Conservation (phyloP, 1,284 basidiomycete genomes). For the Apiotrichum domesticum region DNA sequence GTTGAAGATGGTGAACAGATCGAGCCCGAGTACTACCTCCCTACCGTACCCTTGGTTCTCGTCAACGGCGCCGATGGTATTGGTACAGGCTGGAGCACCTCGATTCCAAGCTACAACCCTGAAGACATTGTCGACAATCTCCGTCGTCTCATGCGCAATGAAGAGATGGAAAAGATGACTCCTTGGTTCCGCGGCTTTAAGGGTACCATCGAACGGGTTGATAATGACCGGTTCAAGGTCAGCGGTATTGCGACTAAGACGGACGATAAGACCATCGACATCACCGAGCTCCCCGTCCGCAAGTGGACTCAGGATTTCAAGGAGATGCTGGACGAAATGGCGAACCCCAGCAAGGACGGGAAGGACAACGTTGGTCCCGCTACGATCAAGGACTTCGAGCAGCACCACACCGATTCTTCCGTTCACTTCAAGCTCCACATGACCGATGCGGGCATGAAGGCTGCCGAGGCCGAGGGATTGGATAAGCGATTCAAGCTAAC, state of each 20-base stretch:
- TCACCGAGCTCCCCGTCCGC: constrained; percentile 92
- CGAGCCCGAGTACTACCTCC: constrained; percentile 95
- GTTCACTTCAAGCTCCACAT: constrained; percentile 87
- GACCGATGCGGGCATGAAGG: constrained; percentile 68
- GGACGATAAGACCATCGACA: constrained; percentile 82
- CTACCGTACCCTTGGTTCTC: constrained; percentile 79
- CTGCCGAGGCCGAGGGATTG: constrained; percentile 82
- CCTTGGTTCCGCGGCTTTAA: constrained; percentile 97
- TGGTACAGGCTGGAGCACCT: constrained; percentile 97
- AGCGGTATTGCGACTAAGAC: constrained; percentile 69
- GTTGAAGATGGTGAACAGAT: constrained; percentile 83
- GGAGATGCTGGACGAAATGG: constrained; percentile 70
- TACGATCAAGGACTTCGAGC: constrained; percentile 78
- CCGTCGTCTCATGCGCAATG: constrained; percentile 75
- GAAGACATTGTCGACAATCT: constrained; percentile 83
- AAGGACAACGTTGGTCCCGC: constrained; percentile 56
- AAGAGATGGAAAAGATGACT: constrained; percentile 76
- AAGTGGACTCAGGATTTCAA: constrained; percentile 95
- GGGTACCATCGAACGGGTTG: constrained; percentile 73
- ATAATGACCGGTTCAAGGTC: constrained; percentile 83
- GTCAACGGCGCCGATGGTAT: constrained; percentile 97
- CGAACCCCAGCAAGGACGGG: constrained; percentile 39
- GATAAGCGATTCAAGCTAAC: constrained; percentile 88
- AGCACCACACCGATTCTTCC: constrained; percentile 87
- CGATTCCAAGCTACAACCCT: constrained; percentile 90